Conservation (phyloP, 2,329 filamentous ascomycete genomes). For the Sporothrix globosa region DNA sequence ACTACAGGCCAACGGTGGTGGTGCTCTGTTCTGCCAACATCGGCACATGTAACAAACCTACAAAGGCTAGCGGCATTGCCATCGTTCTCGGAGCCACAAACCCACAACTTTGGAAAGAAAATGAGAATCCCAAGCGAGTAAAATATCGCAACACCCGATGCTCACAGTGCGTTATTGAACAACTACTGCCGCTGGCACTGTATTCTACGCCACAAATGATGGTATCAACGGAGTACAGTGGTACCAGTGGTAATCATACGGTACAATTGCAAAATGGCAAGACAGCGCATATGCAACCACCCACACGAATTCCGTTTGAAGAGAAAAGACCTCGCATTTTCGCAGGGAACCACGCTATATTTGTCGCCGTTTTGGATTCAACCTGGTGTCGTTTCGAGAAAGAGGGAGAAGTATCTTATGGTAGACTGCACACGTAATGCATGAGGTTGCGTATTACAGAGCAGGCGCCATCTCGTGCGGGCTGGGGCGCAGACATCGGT, state of each 20-base stretch:
- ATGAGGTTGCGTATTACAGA: slow-evolving; percentile 6
- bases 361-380: slow-evolving; percentile 23
- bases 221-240: not conserved
- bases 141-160: not conserved
- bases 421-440: not conserved
- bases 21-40: not conserved
- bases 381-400: not conserved
- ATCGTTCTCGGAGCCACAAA: slow-evolving; percentile 18
- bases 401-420: not conserved
- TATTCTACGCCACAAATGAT: not conserved
- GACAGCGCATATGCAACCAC: not conserved
- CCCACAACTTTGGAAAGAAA: not conserved
- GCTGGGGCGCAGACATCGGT: too few relatives aligned
- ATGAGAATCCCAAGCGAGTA: not conserved
- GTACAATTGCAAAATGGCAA: not conserved
- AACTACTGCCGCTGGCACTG: not conserved
- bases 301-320: not conserved
- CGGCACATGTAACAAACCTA: not conserved
- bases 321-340: not conserved
- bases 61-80: slow-evolving; percentile 10
- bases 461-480: not conserved
- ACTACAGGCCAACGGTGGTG: not conserved
- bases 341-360: slow-evolving; percentile 3
- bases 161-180: not conserved
- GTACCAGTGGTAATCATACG: not conserved